Evolutionary conservation across 225 moss, liverwort and hornwort species (phyloP).

Genomic region (Pseudisothecium myosuroides): DNA sequence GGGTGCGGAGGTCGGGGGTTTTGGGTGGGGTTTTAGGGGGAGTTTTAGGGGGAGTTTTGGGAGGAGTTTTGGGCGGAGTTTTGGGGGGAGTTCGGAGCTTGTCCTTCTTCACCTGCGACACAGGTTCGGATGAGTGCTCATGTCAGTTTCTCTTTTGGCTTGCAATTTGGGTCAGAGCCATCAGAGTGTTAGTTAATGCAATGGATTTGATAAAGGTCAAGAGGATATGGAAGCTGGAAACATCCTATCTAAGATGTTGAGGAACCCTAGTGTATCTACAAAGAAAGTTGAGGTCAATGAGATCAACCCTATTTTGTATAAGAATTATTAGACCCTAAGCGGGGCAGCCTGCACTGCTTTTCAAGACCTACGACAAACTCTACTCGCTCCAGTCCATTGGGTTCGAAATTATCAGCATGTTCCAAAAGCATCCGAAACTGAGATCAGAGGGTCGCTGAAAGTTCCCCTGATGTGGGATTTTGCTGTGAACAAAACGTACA

Average conservation of each 20-base stretch:
- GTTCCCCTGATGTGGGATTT: neutral
- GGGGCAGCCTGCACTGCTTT: too few species aligned
- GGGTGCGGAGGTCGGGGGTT: neutral
- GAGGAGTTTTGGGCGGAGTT: neutral
- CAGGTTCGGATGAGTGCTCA: neutral
- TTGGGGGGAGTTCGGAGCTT: conserved; percentile 9
- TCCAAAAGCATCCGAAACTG: neutral
- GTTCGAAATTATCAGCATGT: neutral
- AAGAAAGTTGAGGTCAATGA: neutral
- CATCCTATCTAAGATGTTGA: neutral
- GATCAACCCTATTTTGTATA: neutral
- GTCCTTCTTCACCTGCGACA: conserved; percentile 21
- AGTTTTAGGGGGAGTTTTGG: neutral
- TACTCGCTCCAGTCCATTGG: neutral
- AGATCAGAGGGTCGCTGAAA: neutral
- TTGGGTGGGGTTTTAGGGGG: neutral
- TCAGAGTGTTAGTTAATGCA: neutral
- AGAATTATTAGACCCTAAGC: too few species aligned
- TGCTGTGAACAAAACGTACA: neutral
- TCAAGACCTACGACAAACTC: neutral
- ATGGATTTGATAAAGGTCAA: neutral
- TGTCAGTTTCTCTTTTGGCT: neutral
- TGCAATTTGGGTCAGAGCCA: neutral
- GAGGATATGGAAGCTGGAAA: neutral
- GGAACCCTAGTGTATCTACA: neutral